Conservation (phyloP, 2,329 filamentous ascomycete genomes). For the Exserohilum rostratum region DNA sequence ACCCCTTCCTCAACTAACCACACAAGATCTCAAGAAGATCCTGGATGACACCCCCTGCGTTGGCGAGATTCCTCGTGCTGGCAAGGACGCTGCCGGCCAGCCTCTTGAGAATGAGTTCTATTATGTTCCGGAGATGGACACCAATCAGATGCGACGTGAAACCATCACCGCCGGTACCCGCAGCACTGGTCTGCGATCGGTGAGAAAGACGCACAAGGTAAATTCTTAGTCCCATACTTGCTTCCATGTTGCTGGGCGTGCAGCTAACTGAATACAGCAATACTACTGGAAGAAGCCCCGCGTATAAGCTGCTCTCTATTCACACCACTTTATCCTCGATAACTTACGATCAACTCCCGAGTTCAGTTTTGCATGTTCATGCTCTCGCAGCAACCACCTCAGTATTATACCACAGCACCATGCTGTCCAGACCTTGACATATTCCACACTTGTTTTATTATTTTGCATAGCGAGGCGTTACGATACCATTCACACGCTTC, state of each 20-base stretch:
- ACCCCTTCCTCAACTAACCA: constrained; percentile 36
- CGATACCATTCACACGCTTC: constrained; percentile 37
- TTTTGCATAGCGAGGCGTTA: constrained; percentile 49
- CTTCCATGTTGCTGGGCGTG: not conserved
- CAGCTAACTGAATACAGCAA: constrained; percentile 58
- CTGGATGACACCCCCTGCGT: constrained; percentile 79
- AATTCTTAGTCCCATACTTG: constrained; percentile 17
- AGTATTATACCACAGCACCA: not conserved
- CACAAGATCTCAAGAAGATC: constrained; percentile 67
- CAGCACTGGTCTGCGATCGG: constrained; percentile 86
- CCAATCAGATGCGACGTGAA: constrained; percentile 76
- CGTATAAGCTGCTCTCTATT: constrained; percentile 22
- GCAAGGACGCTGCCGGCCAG: constrained; percentile 96
- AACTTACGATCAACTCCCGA: not conserved
- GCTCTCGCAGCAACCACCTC: not conserved
- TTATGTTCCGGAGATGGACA: constrained; percentile 87
- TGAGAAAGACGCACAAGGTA: constrained; percentile 98
- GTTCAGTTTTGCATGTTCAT: not conserved
- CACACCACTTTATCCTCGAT: not conserved
- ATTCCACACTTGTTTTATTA: constrained; percentile 13
- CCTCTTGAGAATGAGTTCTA: constrained; percentile 95
- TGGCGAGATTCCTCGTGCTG: constrained; percentile 85
- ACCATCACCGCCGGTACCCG: constrained; percentile 85
- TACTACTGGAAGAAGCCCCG: constrained; percentile 72
- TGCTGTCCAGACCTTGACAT: not conserved